These are phyloP conservation scores for Allantophomopsis cytisporea DNA, from an alignment of 2,329 filamentous ascomycete species.

Conservation along the genomic window DNA sequence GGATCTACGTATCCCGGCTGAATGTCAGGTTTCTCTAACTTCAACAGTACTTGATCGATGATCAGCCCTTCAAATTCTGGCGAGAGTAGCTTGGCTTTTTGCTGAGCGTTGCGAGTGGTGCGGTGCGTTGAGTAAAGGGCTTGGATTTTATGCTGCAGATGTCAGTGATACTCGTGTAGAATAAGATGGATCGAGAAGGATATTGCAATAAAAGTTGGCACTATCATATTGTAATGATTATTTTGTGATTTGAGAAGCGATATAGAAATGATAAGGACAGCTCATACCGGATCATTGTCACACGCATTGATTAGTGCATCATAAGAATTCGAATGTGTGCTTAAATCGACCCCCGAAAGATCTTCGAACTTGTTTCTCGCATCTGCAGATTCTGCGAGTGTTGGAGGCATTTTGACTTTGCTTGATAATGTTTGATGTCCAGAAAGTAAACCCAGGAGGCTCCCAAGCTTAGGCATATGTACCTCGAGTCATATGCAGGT, in stretches of 20 bases:
- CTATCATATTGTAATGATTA: background rate
- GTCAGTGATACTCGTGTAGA: background rate
- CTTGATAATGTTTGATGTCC: background rate
- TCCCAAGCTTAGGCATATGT: no score
- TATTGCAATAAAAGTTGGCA: background rate
- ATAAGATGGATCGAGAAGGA: background rate
- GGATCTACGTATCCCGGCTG: slow-evolving; percentile 61
- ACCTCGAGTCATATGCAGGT: no score
- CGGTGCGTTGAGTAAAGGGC: slow-evolving; percentile 57
- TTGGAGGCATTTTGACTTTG: slow-evolving; percentile 20
- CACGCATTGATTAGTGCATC: slow-evolving; percentile 19
- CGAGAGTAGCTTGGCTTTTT: slow-evolving; percentile 60
- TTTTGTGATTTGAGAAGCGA: background rate
- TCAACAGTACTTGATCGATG: slow-evolving; percentile 63
- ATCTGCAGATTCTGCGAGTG: slow-evolving; percentile 10
- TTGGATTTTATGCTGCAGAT: slow-evolving; percentile 14
- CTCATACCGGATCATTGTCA: slow-evolving; percentile 15
- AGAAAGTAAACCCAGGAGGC: no score
- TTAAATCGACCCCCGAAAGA: slow-evolving; percentile 16
- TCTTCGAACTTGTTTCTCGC: slow-evolving; percentile 18
- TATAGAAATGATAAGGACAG: background rate
- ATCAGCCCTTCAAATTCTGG: slow-evolving; percentile 54
- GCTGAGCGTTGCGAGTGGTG: slow-evolving; percentile 59
- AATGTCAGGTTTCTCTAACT: slow-evolving; percentile 47
- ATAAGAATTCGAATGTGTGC: slow-evolving; percentile 15